Conservation (phyloP, 345 rosid species). For the Populus nigra region DNA sequence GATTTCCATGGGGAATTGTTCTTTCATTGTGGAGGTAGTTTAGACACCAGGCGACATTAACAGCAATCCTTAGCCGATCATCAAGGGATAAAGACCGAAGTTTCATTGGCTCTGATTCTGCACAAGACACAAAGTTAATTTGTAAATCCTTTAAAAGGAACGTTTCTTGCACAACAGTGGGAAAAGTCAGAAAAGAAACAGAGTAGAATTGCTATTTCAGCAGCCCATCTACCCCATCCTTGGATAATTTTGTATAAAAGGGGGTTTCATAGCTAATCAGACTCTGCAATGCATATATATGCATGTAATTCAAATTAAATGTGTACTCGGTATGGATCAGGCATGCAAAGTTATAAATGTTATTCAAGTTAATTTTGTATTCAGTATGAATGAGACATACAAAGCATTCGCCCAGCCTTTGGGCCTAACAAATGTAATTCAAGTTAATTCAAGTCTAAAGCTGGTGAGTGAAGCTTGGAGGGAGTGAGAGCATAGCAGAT, state of each 20-base stretch:
- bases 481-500: neutral
- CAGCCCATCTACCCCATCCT: neutral
- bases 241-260: neutral
- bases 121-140: slow-evolving; percentile 22
- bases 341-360: no score
- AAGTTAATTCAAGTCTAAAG: neutral
- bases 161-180: neutral
- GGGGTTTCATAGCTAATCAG: neutral
- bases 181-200: neutral
- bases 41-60: slow-evolving; percentile 66
- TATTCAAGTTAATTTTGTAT: neutral
- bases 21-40: slow-evolving; percentile 73
- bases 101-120: slow-evolving; percentile 51
- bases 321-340: no score
- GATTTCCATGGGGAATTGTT: slow-evolving; percentile 93
- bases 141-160: neutral
- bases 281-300: no score
- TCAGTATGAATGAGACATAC: neutral
- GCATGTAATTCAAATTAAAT: no score
- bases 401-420: neutral
- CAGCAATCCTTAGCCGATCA: slow-evolving; percentile 53
- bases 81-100: slow-evolving; percentile 56
- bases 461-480: neutral
- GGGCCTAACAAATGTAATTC: neutral
- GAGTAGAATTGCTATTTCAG: neutral